Conservation (phyloP, 2,329 filamentous ascomycete species). For the Trichoderma arundinaceum region DNA sequence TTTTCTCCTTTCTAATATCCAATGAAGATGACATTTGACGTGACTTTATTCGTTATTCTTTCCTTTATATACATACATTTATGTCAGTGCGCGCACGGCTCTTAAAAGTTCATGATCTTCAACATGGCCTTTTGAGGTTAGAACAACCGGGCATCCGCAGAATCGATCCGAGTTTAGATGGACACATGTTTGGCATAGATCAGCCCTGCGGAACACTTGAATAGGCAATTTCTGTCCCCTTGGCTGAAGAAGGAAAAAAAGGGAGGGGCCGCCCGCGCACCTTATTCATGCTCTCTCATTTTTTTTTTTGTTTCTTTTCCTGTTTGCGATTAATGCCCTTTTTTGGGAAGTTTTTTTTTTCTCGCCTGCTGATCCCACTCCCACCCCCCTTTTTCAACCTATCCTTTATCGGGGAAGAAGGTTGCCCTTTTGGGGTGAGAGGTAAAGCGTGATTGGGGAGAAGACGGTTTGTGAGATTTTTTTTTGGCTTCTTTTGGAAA, state of each 20-base stretch:
- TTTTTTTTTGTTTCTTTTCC: constrained; percentile 24
- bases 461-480: not conserved
- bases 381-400: constrained; percentile 18
- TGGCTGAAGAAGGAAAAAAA: not conserved
- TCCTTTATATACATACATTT: not conserved
- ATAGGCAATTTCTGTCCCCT: constrained; percentile 26
- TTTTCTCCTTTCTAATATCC: constrained; percentile 32
- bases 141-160: constrained; percentile 16
- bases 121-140: constrained; percentile 21
- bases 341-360: constrained; percentile 31
- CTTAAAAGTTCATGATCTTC: constrained; percentile 9
- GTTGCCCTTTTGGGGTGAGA: constrained; percentile 33
- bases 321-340: constrained; percentile 22
- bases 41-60: constrained; percentile 1
- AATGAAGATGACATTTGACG: constrained; percentile 13
- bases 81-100: constrained; percentile 8
- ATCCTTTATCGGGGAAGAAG: constrained; percentile 31
- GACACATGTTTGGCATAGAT: constrained; percentile 15
- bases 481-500: constrained; percentile 6
- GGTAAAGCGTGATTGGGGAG: constrained; percentile 30
- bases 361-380: not conserved
- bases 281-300: constrained; percentile 2
- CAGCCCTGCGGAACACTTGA: constrained; percentile 22
- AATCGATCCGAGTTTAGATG: constrained; percentile 7
- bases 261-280: constrained; percentile 1